Conservation (phyloP, 2,329 filamentous ascomycete genomes). For the Purpureocillium takamizusanense region DNA sequence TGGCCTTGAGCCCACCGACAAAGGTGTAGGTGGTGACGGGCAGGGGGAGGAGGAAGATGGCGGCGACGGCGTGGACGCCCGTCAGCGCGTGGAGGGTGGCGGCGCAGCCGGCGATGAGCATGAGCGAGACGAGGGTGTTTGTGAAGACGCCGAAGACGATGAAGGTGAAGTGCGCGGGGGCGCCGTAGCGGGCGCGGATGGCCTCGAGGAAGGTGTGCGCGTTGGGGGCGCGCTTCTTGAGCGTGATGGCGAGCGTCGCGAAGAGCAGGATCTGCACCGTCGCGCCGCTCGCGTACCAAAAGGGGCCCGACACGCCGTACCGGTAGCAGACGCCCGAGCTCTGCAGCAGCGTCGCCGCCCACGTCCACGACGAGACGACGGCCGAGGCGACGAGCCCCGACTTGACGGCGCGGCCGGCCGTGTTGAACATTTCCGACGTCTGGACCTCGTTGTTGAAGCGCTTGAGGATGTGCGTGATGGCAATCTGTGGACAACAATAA, state of each 20-base stretch:
- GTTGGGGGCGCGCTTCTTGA: conserved; percentile 80
- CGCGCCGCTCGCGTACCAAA: conserved; percentile 59
- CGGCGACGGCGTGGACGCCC: conserved; percentile 56
- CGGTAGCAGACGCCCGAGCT: conserved; percentile 74
- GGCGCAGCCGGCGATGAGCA: conserved; percentile 74
- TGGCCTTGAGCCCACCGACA: conserved; percentile 74
- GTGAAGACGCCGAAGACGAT: conserved; percentile 76
- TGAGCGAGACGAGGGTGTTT: conserved; percentile 79
- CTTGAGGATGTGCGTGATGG: conserved; percentile 62
- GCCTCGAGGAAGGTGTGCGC: conserved; percentile 81
- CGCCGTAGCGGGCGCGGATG: conserved; percentile 71
- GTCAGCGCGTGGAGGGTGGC: conserved; percentile 43
- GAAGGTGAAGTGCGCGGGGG: conserved; percentile 63
- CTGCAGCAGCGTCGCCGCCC: conserved; percentile 77
- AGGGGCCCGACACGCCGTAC: conserved; percentile 57
- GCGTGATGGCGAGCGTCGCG: conserved; percentile 79
- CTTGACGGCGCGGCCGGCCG: conserved; percentile 80
- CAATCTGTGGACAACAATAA: too few relatives aligned
- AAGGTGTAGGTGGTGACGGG: conserved; percentile 62
- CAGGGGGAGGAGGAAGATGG: conserved; percentile 33
- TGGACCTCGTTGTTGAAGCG: conserved; percentile 60
- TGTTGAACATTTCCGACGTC: conserved; percentile 89
- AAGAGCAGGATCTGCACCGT: conserved; percentile 85
- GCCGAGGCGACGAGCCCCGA: conserved; percentile 80
- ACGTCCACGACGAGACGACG: conserved; percentile 91